Base-by-base conservation (phyloP, 345 rosid species). In the Populus davidiana region DNA sequence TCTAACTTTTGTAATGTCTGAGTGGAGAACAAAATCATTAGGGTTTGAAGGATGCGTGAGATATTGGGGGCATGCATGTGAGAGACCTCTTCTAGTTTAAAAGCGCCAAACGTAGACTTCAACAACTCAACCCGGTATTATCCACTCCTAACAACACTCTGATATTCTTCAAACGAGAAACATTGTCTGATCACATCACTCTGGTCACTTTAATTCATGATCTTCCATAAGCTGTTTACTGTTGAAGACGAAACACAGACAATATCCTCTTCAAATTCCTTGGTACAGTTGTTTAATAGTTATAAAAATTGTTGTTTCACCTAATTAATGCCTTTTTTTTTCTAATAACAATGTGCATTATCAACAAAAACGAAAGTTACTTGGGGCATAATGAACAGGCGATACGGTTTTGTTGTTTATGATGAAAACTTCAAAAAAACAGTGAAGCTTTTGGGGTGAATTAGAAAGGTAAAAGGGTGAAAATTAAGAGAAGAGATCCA, bases 21-120 rank as follows among this genome's bases (percentile, higher is more conserved):
- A 86, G 90, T 90, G 91, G 91, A 87, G 86, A 84, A 87, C 90
- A 83, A 70, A 82, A 90, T 90, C 63, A 90, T 90, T 75, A 87
- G 77, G 71, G 81, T 85, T 86, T 83, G 82, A 83, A 86, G 88
- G 79, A 11, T 73, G 79, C 72, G 79, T 69, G 77, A 77, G 75
- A 67, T 75, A 43, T 43, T 43, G 11, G 0, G 47, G 68, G 80
- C 47, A 43, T 43, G 77, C 90, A 83, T 86, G 88, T 75, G 83
- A 80, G 47, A 29, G 71, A 72, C 77, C 67, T 65, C 71, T 75
- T 78, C 71, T 75, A 82, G 82, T 83, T 86, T 85, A 84, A 82
- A 86, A 84, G 83, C 74, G 47, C 56, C 75, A 67, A 5, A 31
- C 68, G 64, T 76, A n/a, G 67, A 70, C 75, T 72, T 41, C 7